Evolutionary conservation across 2,329 filamentous ascomycete species (phyloP), one percentile per base, ranked within the genome.

Genomic region (Colletotrichum orbiculare): DNA sequence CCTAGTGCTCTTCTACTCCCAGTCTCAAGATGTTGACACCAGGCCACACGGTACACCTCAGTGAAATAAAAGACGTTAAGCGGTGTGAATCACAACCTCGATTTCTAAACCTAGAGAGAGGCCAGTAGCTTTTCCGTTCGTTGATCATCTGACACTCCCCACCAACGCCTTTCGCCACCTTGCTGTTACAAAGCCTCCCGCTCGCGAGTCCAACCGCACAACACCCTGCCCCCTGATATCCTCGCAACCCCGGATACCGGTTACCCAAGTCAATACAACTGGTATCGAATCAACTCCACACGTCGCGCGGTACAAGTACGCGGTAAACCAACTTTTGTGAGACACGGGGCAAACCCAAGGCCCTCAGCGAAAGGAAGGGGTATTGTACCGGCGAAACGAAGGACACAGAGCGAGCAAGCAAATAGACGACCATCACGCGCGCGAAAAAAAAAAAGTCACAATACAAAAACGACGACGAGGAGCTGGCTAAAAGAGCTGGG

Each of bases 401-500:
- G 46, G 47, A 58, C 46, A 38, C 46, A 49, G 38, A 35, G 25
- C 39, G 35, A 34, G 55, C 46, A 50, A 43, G 38, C 34, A 35
- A 50, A 58, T 39, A 58, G 25, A 47, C 55, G 35, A 43, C 55
- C 49, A 47, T 66, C 63, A 57, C 63, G 53, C 53, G 25, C 25
- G 25, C 25, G 25, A 25, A 46, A 52, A 53, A 46, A 52, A 53
- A 55, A 62, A 25, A 48, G 46, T 65, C 62, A 65, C 62, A 63
- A 65, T 58, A 60, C 53, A 37, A 63, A 58, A 39, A 64, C 47
- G 34, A 49, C 53, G 56, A 60, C 13, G 53, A 48, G 52, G 57
- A 63, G 63, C 58, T 63, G 57, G 63, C 58, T 47, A 57, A 57
- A 57, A 42, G 33, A 63, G 52, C 53, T 66, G 63, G 63, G 63